phyloP scores from a whole-genome alignment of 2,329 filamentous ascomycete species.

The Scedosporium boydii region DNA sequence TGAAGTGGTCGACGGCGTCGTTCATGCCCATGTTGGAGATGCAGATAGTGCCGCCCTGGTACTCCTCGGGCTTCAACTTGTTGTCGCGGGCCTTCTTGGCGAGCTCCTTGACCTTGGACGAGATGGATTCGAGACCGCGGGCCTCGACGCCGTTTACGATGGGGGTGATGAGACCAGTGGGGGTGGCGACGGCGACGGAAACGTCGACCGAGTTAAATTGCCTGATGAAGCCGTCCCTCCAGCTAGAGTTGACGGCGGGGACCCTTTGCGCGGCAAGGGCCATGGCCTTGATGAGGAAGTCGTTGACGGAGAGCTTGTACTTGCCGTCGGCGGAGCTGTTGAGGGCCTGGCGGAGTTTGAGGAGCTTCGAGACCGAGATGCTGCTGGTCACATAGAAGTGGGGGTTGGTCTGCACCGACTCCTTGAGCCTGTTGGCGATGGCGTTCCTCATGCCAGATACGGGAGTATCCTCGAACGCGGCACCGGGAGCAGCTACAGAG shows the following conservation, averaged over 20 bases:
- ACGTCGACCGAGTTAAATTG: constrained; percentile 91
- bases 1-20: constrained; percentile 89
- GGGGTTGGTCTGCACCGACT: constrained; percentile 88
- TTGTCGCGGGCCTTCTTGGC: constrained; percentile 92
- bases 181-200: constrained; percentile 90
- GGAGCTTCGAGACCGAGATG: constrained; percentile 86
- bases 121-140: constrained; percentile 83
- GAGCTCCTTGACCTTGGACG: constrained; percentile 83
- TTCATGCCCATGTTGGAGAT: constrained; percentile 99
- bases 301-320: constrained; percentile 99
- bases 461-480: constrained; percentile 74
- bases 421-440: constrained; percentile 80
- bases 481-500: constrained; percentile 42
- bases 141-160: constrained; percentile 85
- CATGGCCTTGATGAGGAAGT: constrained; percentile 97
- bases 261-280: constrained; percentile 85
- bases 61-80: constrained; percentile 99
- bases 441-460: constrained; percentile 95
- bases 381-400: constrained; percentile 95
- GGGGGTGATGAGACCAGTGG: constrained; percentile 89
- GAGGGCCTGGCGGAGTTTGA: constrained; percentile 90
- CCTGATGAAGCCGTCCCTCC: constrained; percentile 83
- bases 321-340: constrained; percentile 82
- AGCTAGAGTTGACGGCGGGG: constrained; percentile 90
- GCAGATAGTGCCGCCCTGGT: constrained; percentile 97